These are phyloP conservation scores for Neurospora hispaniola DNA, from an alignment of 495 filamentous ascomycete genomes.

Conservation along the genomic window DNA sequence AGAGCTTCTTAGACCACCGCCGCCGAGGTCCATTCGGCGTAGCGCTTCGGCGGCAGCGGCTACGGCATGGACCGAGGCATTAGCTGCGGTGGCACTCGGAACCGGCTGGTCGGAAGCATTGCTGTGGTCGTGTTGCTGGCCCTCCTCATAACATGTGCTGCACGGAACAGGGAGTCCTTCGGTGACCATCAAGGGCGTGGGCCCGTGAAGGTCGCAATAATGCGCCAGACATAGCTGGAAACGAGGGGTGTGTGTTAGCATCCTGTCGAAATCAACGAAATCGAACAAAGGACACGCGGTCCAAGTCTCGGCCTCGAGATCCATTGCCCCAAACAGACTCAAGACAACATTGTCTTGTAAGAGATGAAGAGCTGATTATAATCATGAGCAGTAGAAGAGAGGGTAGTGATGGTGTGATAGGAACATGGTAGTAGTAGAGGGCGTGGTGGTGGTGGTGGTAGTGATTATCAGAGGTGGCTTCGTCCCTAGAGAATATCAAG, in stretches of 20 bases:
- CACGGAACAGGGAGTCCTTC: conserved; percentile 76
- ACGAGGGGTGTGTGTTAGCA: conserved; percentile 27
- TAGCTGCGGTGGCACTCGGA: conserved; percentile 19
- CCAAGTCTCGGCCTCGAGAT: background rate
- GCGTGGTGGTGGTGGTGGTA: background rate
- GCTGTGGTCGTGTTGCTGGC: conserved; percentile 3
- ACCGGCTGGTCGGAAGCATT: conserved; percentile 19
- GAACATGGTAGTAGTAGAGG: background rate
- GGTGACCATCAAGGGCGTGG: conserved; percentile 90
- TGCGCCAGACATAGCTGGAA: conserved; percentile 85
- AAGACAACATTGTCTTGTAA: background rate
- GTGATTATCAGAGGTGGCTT: background rate
- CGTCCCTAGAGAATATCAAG: conserved; percentile 4
- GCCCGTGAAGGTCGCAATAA: conserved; percentile 93
- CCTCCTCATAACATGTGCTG: conserved; percentile 55
- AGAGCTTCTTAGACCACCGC: conserved; percentile 25
- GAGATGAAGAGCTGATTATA: background rate
- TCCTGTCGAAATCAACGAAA: background rate
- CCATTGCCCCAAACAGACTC: background rate
- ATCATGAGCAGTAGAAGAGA: background rate
- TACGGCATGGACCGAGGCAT: conserved; percentile 20
- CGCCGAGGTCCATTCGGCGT: conserved; percentile 28
- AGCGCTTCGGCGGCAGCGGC: conserved; percentile 28
- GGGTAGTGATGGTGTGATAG: background rate
- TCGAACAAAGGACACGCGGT: background rate